Evolutionary conservation across 1,284 basidiomycete genomes (phyloP), one percentile per base, ranked within the genome.

Genomic region (Chalciporus sp.): DNA sequence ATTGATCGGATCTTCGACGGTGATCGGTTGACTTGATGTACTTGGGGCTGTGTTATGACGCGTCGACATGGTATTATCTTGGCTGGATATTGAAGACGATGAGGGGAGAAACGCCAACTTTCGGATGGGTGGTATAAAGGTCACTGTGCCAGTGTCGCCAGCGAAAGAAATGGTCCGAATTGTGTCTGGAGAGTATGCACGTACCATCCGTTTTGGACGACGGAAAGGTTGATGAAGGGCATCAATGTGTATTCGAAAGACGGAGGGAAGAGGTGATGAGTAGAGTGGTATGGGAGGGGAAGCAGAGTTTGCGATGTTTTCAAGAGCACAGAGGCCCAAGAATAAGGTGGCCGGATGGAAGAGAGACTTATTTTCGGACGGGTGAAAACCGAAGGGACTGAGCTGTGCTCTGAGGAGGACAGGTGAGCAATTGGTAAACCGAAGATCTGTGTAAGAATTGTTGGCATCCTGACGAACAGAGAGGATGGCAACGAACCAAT

Each of bases 401-500:
- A 69, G 62, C 27, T 12, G 45, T 19, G 52, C 39, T 12, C 45
- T 42, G 40, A 69, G 51, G 2, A 55, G 61, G 11, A 49, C 3
- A 27, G 57, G 48, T 33, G 59, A 68, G 51, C 68, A 69, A 10
- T 59, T 53, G 23, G 71, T 69, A 52, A 71, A 70, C 17, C 71
- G 71, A 37, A 69, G 42, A 55, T 69, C 68, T 69, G 33, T 69
- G 33, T 19, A 45, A 16, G 43, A n/a, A 14, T 9, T 26, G 47
- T 49, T 49, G 49, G 53, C 46, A 51, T 19, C 16, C 39, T 23
- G 40, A 47, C 39, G 39, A 51, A 45, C 23, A 43, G 50, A 49
- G 28, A 14, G 44, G 41, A 45, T 7, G 16, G 28, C 11, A 40
- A 71, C 74, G 43, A 52, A 82, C 79, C 80, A 43, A 81, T 55